Base-by-base conservation (phyloP, 148 eudicot genomes). In the Nyssa sinensis region DNA sequence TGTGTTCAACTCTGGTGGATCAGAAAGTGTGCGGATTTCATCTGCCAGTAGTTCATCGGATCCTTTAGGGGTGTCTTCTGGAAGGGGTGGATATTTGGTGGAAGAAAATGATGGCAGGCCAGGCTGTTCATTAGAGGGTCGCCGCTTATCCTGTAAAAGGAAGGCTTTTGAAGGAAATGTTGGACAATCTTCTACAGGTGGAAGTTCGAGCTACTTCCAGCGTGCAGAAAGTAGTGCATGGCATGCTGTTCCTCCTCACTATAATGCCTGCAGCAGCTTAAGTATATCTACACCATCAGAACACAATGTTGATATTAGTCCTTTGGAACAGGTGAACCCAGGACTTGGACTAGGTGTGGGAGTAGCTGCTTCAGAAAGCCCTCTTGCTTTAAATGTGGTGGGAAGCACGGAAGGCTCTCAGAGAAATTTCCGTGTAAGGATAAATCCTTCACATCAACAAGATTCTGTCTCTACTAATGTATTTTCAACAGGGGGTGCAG, bases 161-260 rank as follows among this genome's bases (percentile, higher is more conserved):
- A 96, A 96, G 77, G 81, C 88, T 57, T 71, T 87, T 74, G 99
- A 93, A 78, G 89, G 80, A 49, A 79, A 81, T 74, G 81, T 44
- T 35, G 94, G 97, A 21, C 97, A 86, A 73, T 91, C 99, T 47
- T 96, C 99, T 76, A 81, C 63, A 61, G 71, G 85, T 77, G 97
- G 89, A 76, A 85, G 88, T 64, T 73, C 86, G 3, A 78, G 51
- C 55, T 74, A 60, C 78, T 85, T 82, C 77, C 81, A 86, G 28
- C 76, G 81, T 66, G 74, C 77, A 49, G 91, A 84, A 51, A 71
- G 72, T 69, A 76, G 79, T 67, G 67, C 59, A 49, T 86, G 91
- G 93, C 90, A 77, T 35, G 74, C 84, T n/a, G 77, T 70, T 70
- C 75, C 90, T 35, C 78, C 91, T 35, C 61, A 41, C 23, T 83